Base-by-base conservation (phyloP, 2,329 filamentous ascomycete genomes). In the Elsinoe australis region DNA sequence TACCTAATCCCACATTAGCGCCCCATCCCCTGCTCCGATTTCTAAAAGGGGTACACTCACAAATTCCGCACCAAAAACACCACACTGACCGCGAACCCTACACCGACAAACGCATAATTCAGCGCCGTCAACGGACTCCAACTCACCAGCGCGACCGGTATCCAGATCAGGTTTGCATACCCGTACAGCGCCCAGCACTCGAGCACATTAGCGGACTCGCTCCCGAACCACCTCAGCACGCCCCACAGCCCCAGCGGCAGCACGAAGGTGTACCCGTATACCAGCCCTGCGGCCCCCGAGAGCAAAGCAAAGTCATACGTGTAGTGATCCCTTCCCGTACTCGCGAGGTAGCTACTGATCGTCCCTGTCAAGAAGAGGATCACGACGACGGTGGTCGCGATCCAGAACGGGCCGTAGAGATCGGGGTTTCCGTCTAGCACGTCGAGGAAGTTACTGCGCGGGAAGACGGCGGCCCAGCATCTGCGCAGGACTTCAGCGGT, bases 361-460 rank as follows among this genome's bases (percentile, higher is more conserved):
- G 92, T 96, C 9, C 92, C 92, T 1, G 90, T 92, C 35, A 98
- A 66, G 68, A 98, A 98, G 24, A 98, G 70, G 52, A 98, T 96
- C 54, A 98, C 78, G 9, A 98, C 83, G 7, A 98, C 92, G 0
- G 92, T 96, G 0, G 92, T 96, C 7, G 92, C 92, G 69, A 98
- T 96, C 92, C 92, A 98, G 63, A 96, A 88, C 1, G 92, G 92
- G 1, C 90, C 90, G 72, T 98, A 98, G 26, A 98, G 72, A 62
- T 98, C 92, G 1, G 92, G 87, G 65, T 96, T 96, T 15, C 92
- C 92, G 64, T 98, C 92, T 21, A 98, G 77, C 28, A 96, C 87
- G 63, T 98, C 92, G 54, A 98, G 82, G 69, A 98, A 98, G 72
- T 95, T 95, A 50, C 83, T 83, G 54, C 87, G 82, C 36, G 92